Evolutionary conservation across 441 rosid genomes (phyloP).

Genomic region (Macaranga tanarius): DNA sequence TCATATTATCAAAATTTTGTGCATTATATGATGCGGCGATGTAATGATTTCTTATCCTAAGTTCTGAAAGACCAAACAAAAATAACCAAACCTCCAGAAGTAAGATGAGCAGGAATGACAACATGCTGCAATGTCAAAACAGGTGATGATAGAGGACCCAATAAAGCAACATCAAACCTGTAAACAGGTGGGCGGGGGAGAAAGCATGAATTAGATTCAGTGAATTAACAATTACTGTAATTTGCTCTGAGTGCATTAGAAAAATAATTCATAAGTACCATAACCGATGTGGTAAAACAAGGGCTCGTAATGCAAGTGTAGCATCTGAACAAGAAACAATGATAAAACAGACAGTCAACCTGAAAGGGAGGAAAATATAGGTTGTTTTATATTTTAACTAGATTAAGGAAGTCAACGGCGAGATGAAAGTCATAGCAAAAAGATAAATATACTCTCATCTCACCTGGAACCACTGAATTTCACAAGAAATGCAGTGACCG

Average conservation of each 20-base stretch:
- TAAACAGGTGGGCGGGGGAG: slow-evolving; percentile 21
- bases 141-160: slow-evolving; percentile 70
- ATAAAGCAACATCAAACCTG: slow-evolving; percentile 92
- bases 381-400: neutral
- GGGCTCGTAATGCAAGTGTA: slow-evolving; percentile 76
- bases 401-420: neutral
- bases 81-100: slow-evolving; percentile 50
- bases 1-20: neutral
- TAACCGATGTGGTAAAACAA: slow-evolving; percentile 78
- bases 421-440: neutral
- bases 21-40: neutral
- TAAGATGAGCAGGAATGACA: slow-evolving; percentile 44
- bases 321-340: slow-evolving; percentile 95
- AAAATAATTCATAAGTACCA: slow-evolving; percentile 50
- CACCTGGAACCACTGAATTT: slow-evolving; percentile 74
- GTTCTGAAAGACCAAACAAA: slow-evolving; percentile 10
- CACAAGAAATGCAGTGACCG: slow-evolving; percentile 89
- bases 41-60: neutral
- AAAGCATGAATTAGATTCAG: slow-evolving; percentile 1
- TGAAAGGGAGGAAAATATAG: slow-evolving; percentile 39
- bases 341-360: slow-evolving; percentile 83
- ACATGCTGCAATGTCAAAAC: slow-evolving; percentile 77
- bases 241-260: slow-evolving; percentile 8
- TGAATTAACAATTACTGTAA: neutral
- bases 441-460: slow-evolving; percentile 19